Base-by-base conservation (phyloP, 805 yeast genomes). In the Zygosaccharomyces siamensis region DNA sequence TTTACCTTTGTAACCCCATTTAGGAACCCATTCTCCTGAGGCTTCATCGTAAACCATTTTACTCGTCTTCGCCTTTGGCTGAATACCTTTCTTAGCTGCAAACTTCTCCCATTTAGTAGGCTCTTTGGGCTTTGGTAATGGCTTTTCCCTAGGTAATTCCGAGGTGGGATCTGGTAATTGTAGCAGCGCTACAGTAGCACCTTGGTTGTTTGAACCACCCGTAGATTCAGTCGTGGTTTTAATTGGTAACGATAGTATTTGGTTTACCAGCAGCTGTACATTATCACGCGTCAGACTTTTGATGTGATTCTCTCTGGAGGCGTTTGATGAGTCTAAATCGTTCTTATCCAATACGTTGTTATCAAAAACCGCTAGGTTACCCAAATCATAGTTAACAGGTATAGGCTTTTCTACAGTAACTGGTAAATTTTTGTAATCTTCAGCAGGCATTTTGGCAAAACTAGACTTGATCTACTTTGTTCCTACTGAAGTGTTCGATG, bases 1-100 rank as follows among this genome's bases (percentile, higher is more conserved):
- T 70, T 81, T 81, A 63, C 98, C 98, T 56, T 86, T 84, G 74
- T 85, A 92, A 52, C 99, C 99, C 99, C 99, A 93, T 70, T 89
- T 92, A 60, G 95, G 92, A 52, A 85, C 96, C 99, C 99, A 93
- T 70, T 89, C 90, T 45, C 92, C 90, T 27, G 79, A 72, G 28
- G 79, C 93, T 68, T 93, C 98, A 68, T 93, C 96, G 60, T 73
- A 93, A 1, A 87, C 89, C 79, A 84, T 74, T 72, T 88, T 93
- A 41, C 96, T 97, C 26, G 86, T 83, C 67, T 84, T 89, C 52
- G 86, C 87, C 76, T 87, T 90, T 71, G 95, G 79, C 70, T 85
- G 76, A 67, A 93, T 93, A 62, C 98, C 98, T 73, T 93, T 93
- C 77, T 81, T 87, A 51, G 86, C 86, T 55, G 99, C 99, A 74